Evolutionary conservation across 2,329 filamentous ascomycete genomes (phyloP), one percentile per base, ranked within the genome.

Genomic region (Colletotrichum tamarilloi): DNA sequence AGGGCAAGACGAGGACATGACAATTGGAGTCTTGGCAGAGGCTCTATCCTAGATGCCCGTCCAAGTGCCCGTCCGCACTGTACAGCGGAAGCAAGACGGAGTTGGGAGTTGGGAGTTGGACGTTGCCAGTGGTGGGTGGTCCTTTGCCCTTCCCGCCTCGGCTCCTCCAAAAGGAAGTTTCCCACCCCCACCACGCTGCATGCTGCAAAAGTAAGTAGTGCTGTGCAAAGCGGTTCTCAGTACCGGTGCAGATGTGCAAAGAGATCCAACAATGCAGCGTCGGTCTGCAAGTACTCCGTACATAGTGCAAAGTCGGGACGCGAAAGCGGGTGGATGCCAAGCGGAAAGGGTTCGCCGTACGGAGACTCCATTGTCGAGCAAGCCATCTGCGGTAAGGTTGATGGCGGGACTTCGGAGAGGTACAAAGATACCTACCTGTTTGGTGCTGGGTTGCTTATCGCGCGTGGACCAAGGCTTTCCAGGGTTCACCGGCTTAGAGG

Each of bases 1-100:
- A 68, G n/a, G 58, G 64, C 69, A 68, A 72, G 70, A 69, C 70
- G 60, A 57, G 70, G 60, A 73, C 67, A 73, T 73, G 67, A 70
- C 70, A 70, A 56, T 70, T 57, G 55, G 53, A 52, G 70, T 67
- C 70, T 73, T 73, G 70, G 70, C 70, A 49, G 60, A 73, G 67
- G 56, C 60, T 62, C 56, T 55, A 35, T 55, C 60, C 66, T 32
- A n/a, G 62, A 9, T 66, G 67, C 19, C 35, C 30, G 60, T 65
- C 66, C 22, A 42, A 46, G 28, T 32, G 42, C 11, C 26, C 62
- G 14, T 46, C 66, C 53, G 67, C 62, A 65, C 62, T 65, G 62
- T 65, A 65, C 32, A 19, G 62, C 62, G 52, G 62, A 57, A 56
- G 53, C 30, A 12, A 42, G 38, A 38, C 62, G 12, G 62, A 53